Percentiles rank a stretch among this genome's conserved stretches.
These are phyloP conservation scores for Alternaria ventricosa DNA, from an alignment of 2,329 filamentous ascomycete species.

Conservation along the genomic window DNA sequence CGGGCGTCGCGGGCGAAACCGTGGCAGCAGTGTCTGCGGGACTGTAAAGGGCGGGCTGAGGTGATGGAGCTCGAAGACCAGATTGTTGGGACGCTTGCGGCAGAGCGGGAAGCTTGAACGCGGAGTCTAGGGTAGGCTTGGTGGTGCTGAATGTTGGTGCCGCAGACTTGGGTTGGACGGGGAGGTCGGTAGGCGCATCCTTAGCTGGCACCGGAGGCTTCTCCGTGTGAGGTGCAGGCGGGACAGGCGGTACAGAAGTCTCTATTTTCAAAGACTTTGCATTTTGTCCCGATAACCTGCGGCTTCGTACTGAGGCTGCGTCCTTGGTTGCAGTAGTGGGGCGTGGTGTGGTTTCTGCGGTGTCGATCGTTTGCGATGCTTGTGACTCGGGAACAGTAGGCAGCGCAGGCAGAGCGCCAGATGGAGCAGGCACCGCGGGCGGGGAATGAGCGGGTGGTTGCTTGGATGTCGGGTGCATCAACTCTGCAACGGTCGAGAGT, in stretches of 20 bases:
- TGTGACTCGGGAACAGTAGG: constrained; percentile 41
- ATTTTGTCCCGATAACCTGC: constrained; percentile 81
- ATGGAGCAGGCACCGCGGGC: constrained; percentile 37
- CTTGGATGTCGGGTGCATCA: constrained; percentile 52
- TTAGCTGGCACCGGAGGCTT: constrained; percentile 41
- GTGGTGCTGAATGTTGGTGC: constrained; percentile 36
- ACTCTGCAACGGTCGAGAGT: constrained; percentile 76
- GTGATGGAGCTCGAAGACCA: constrained; percentile 39
- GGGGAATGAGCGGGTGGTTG: constrained; percentile 35
- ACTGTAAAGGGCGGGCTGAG: constrained; percentile 46
- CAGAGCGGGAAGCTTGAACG: constrained; percentile 42
- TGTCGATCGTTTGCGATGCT: constrained; percentile 28
- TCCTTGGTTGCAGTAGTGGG: constrained; percentile 35
- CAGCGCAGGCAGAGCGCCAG: constrained; percentile 38
- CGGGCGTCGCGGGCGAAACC: constrained; percentile 48
- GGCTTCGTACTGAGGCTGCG: constrained; percentile 67
- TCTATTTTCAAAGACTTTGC: constrained; percentile 88
- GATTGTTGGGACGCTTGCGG: constrained; percentile 35
- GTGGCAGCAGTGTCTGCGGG: constrained; percentile 51
- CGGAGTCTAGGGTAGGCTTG: constrained; percentile 35
- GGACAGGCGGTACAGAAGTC: constrained; percentile 60
- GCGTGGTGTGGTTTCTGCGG: constrained; percentile 38
- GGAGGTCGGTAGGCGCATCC: constrained; percentile 40
- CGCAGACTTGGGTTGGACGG: constrained; percentile 46
- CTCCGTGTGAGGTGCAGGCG: constrained; percentile 43